Conservation (phyloP, 768 basidiomycete species). For the Lactarius deliciosus region DNA sequence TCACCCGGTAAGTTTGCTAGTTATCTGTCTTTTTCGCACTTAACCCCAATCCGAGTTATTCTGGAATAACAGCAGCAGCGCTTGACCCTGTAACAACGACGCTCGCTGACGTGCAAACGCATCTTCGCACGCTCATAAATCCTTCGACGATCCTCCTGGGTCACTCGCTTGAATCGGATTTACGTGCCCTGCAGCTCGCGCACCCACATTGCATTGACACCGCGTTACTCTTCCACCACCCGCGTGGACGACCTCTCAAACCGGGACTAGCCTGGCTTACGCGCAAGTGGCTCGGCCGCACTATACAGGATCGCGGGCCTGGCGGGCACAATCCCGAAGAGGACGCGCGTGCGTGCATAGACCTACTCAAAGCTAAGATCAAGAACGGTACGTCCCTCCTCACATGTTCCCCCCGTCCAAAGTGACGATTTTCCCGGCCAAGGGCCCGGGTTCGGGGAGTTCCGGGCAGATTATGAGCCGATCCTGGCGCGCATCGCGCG, state of each 20-base stretch:
- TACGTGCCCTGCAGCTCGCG: conserved; percentile 81
- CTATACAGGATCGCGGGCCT: conserved; percentile 83
- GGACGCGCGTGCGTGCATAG: conserved; percentile 86
- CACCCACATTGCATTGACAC: conserved; percentile 93
- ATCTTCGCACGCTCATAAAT: conserved; percentile 60
- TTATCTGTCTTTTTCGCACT: background rate
- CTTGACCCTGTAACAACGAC: conserved; percentile 74
- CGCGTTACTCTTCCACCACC: conserved; percentile 86
- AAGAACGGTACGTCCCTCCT: conserved; percentile 51
- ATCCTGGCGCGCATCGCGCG: conserved; percentile 85
- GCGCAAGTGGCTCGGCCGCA: conserved; percentile 86
- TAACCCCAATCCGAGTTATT: conserved; percentile 59
- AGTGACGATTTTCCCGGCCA: background rate
- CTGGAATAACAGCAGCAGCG: conserved; percentile 82
- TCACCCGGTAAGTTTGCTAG: conserved; percentile 65
- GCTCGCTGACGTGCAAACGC: conserved; percentile 71
- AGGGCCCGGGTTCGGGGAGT: conserved; percentile 82
- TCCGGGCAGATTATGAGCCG: conserved; percentile 78
- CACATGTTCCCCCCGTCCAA: background rate
- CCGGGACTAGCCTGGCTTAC: conserved; percentile 97
- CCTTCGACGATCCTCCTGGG: conserved; percentile 82
- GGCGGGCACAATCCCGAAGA: conserved; percentile 95
- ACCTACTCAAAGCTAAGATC: conserved; percentile 80
- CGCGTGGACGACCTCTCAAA: conserved; percentile 89
- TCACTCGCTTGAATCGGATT: conserved; percentile 94